Base-by-base conservation (phyloP, 2,329 filamentous ascomycete species). In the Colletotrichum filicis region DNA sequence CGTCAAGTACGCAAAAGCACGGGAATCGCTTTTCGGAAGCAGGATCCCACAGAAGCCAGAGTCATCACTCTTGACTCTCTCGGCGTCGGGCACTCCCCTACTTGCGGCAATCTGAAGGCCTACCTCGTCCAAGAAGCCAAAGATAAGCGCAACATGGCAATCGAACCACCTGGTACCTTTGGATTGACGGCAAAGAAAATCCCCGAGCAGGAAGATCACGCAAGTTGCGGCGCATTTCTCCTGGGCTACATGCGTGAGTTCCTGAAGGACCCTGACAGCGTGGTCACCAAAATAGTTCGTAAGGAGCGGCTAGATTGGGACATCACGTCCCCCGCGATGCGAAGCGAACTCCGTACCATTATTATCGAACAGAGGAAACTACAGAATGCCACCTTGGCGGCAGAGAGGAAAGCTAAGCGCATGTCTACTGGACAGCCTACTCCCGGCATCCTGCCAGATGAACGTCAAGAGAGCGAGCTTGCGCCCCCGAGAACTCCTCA, bases 41-140 rank as follows among this genome's bases (percentile, higher is more conserved):
- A 84, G 70, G 85, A 90, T 66, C 82, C 85, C 1, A 84, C 83
- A 9, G 87, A 91, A 63, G 91, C 94, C 1, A 89, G 90, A 46
- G 95, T 98, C 74, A 92, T 98, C 75, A 95, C 94, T 0, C 89
- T 98, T 30, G 97, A 99, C 81, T 98, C 97, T 0, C 87, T 98
- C 1, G 92, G 91, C n/a, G 78, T 82, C 5, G 58, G 85, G 0
- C 94, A 95, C 76, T 85, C 89, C 1, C 83, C 86, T 1, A 93
- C 94, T 6, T 90, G 93, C 74, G 88, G 82, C 59, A 87, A 89
- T 46, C 85, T 99, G 35, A 95, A 92, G 78, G 89, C 94, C 30
- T 98, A 98, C 81, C 85, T 98, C 5, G 79, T 88, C 7, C 89
- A 89, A 60, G 97, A 98, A 83, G 92, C 93, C 4, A 86, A 87